These are phyloP conservation scores for Populus hybrid DNA, from an alignment of 441 rosid species.

Conservation along the genomic window DNA sequence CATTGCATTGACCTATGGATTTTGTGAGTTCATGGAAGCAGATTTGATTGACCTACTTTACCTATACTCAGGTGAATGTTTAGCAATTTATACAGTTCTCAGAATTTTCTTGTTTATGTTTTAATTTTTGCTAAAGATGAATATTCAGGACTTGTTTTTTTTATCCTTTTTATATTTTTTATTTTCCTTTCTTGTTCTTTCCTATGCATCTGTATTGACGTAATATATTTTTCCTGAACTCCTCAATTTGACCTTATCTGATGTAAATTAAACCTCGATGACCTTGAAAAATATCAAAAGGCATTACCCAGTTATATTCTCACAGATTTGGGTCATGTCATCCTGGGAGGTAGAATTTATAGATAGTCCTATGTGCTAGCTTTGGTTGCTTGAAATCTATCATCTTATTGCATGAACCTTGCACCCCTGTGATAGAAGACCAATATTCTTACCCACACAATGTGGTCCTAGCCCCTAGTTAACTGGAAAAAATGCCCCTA, in stretches of 20 bases:
- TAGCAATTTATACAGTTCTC: constrained; percentile 1
- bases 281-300: not conserved
- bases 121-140: not conserved
- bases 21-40: constrained; percentile 21
- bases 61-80: constrained; percentile 25
- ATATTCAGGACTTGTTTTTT: no score
- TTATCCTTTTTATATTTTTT: not conserved
- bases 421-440: no score
- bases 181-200: not conserved
- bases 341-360: no score
- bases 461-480: no score
- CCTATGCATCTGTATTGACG: not conserved
- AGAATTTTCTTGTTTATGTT: not conserved
- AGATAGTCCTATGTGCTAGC: no score
- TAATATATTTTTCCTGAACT: not conserved
- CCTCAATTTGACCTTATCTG: constrained; percentile 1
- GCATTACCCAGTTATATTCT: no score
- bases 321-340: no score
- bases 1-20: constrained; percentile 9
- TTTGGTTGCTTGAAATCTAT: no score
- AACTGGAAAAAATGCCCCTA: no score
- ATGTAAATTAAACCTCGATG: not conserved
- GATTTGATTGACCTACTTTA: constrained; percentile 15
- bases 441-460: no score
- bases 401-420: no score